Conservation (phyloP, 2,329 filamentous ascomycete species). For the Ascochyta rabiei region DNA sequence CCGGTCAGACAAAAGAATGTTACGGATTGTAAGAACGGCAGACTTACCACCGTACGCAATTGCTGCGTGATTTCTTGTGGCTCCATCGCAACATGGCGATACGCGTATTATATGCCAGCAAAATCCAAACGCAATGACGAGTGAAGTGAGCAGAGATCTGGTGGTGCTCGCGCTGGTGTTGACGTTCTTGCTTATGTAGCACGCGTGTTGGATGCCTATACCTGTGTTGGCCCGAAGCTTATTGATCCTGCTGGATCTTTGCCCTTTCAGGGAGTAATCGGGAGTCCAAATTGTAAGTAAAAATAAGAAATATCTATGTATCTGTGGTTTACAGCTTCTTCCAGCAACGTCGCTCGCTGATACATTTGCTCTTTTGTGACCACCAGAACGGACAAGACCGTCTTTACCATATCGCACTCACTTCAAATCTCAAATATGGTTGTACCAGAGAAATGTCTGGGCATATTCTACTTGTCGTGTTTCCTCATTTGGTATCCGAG, state of each 20-base stretch:
- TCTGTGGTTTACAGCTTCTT: too few species aligned
- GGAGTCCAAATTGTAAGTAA: too few species aligned
- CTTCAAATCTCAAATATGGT: constrained; percentile 8
- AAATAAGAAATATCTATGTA: too few species aligned
- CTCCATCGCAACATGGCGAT: constrained; percentile 29
- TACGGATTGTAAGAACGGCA: neutral
- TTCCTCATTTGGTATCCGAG: too few species aligned
- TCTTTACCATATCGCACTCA: too few species aligned
- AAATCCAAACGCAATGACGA: neutral
- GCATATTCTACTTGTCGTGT: constrained; percentile 16
- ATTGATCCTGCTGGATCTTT: neutral
- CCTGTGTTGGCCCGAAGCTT: too few species aligned
- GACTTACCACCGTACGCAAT: constrained; percentile 30
- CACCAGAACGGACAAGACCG: too few species aligned
- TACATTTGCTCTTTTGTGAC: too few species aligned
- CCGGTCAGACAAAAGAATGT: too few species aligned
- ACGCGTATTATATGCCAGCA: constrained; percentile 19
- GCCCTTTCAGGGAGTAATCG: too few species aligned
- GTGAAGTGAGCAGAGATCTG: neutral
- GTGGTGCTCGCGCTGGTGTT: neutral
- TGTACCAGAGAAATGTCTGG: constrained; percentile 15
- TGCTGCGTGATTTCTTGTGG: constrained; percentile 29
- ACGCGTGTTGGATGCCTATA: constrained; percentile 13
- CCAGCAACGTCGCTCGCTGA: too few species aligned
- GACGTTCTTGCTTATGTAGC: constrained; percentile 15